These are phyloP conservation scores for Elsinoe batatas DNA, from an alignment of 2,329 filamentous ascomycete genomes.

Conservation along the genomic window DNA sequence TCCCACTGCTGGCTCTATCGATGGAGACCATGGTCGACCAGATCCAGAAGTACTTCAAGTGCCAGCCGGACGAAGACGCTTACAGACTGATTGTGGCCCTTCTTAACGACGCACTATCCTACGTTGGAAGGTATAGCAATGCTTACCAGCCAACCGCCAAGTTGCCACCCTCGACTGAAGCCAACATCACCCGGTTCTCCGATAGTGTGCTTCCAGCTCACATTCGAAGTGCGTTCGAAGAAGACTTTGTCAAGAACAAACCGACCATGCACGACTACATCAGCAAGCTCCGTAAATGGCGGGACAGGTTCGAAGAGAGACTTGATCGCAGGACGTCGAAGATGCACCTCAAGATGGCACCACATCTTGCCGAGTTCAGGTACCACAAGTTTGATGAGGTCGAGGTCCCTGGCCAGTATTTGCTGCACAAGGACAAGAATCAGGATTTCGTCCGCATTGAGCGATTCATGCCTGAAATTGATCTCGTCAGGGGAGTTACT, in stretches of 20 bases:
- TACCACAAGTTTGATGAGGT: conserved; percentile 99
- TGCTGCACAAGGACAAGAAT: conserved; percentile 97
- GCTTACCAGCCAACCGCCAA: conserved; percentile 88
- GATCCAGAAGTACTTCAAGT: conserved; percentile 98
- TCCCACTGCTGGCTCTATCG: conserved; percentile 85
- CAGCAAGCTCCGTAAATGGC: conserved; percentile 88
- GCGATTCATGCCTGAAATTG: conserved; percentile 88
- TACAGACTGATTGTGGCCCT: conserved; percentile 95
- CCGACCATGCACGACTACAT: conserved; percentile 99
- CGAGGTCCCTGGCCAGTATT: conserved; percentile 92
- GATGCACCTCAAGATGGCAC: conserved; percentile 72
- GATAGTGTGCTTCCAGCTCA: conserved; percentile 91
- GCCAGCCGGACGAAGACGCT: conserved; percentile 93
- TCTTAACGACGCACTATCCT: conserved; percentile 87
- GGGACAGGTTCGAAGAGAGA: conserved; percentile 96
- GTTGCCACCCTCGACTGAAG: conserved; percentile 79
- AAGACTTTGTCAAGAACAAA: conserved; percentile 91
- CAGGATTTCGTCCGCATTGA: conserved; percentile 97
- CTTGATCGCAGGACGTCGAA: conserved; percentile 71
- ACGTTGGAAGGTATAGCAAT: conserved; percentile 76
- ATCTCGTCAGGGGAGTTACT: conserved; percentile 81
- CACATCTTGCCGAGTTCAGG: conserved; percentile 86
- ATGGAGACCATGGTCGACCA: conserved; percentile 99
- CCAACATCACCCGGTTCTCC: conserved; percentile 92
- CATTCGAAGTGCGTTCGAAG: conserved; percentile 92